Evolutionary conservation across 805 yeast genomes (phyloP), one percentile per base, ranked within the genome.

Genomic region (Starmerella apis): DNA sequence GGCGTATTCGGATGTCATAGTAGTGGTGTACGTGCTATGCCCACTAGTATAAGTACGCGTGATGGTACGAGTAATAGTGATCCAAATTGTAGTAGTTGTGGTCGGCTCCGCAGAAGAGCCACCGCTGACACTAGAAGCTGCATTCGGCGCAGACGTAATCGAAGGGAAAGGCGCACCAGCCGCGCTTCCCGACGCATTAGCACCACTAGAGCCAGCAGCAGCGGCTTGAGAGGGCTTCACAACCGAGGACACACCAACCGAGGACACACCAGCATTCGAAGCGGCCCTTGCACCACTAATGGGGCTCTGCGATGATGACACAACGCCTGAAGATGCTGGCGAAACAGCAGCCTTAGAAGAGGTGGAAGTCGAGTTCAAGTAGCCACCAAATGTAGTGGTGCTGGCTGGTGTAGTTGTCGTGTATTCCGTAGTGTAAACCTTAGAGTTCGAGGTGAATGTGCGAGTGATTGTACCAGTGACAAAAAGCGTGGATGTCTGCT

Each of bases 391-490:
- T 16, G 48, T 39, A 16, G 39, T 20, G 14, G 45, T 30, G 24
- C 47, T 32, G 22, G 30, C 50, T 8, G 44, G 46, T 31, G 37
- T 43, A 14, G 56, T 51, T 13, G 59, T 54, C 22, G 49, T 25
- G 48, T 47, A 45, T 10, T 51, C 45, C 8, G 53, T 49, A 8
- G 53, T 48, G 49, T 43, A 54, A n/a, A 47, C 46, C 24, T 43
- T 43, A 14, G 54, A 50, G 42, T 43, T 35, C 18, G 59, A 56
- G 11, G 57, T 53, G 47, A 37, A 51, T n/a, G 59, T 56, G 22
- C 39, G 20, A 7, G 53, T 53, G 33, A 48, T 30, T 3, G 58
- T 56, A 13, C 24, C 41, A 13, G 27, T 42, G 9, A 25, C 22
- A 24, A 37, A 31, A 5, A 14, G 27, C 4, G 58, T 54, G n/a